These are phyloP conservation scores for Cadophora luteo-olivacea DNA, from an alignment of 2,329 filamentous ascomycete species.

Conservation along the genomic window DNA sequence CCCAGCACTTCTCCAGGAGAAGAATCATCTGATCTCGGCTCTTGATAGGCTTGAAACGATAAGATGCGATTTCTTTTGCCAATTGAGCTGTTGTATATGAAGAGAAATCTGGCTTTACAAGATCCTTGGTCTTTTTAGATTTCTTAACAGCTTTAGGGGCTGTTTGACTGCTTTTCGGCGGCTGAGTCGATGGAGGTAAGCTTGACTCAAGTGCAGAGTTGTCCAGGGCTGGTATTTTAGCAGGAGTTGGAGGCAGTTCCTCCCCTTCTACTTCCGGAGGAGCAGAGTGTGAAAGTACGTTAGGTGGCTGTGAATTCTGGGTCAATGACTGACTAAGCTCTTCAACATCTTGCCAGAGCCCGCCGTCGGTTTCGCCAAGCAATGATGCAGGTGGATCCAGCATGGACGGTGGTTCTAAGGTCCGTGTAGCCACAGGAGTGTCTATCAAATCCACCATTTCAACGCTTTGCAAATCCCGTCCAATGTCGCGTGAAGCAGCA, in stretches of 20 bases:
- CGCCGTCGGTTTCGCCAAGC: constrained; percentile 19
- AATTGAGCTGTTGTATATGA: constrained; percentile 68
- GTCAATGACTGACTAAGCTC: constrained; percentile 18
- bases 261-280: too few species aligned
- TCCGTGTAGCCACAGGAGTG: constrained; percentile 31
- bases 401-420: neutral
- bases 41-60: constrained; percentile 77
- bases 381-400: constrained; percentile 1
- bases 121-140: constrained; percentile 11
- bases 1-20: constrained; percentile 74
- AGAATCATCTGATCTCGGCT: constrained; percentile 72
- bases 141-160: constrained; percentile 23
- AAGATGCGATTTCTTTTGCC: constrained; percentile 64
- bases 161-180: neutral
- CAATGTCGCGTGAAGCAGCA: constrained; percentile 69
- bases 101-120: constrained; percentile 59
- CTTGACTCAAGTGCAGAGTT: neutral
- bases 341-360: constrained; percentile 41
- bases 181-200: neutral
- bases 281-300: neutral
- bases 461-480: constrained; percentile 66
- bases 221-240: neutral
- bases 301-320: neutral
- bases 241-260: neutral
- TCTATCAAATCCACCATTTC: constrained; percentile 62